Evolutionary conservation across 1,284 basidiomycete genomes (phyloP).

Genomic region (Irpex sp.): DNA sequence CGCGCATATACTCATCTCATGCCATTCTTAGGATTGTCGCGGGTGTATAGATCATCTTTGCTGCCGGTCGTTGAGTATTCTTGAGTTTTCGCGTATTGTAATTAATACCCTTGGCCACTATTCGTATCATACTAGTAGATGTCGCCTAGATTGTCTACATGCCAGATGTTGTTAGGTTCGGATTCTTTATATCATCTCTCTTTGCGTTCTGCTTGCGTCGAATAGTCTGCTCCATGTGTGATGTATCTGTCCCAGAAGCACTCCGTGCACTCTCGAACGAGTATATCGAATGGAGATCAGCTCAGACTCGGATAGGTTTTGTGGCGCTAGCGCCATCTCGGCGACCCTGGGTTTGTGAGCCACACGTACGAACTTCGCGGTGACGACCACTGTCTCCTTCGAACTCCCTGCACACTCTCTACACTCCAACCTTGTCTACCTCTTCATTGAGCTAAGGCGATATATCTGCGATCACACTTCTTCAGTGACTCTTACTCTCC

Average conservation of each 20-base stretch:
- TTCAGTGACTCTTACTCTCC: neutral
- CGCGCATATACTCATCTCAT: neutral
- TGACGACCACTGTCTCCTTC: neutral
- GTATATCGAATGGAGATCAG: neutral
- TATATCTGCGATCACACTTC: neutral
- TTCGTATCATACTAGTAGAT: neutral
- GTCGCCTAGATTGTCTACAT: neutral
- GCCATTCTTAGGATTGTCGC: conserved; percentile 31
- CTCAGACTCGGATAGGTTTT: neutral
- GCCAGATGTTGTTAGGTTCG: neutral
- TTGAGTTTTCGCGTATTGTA: conserved; percentile 23
- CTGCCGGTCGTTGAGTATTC: conserved; percentile 4
- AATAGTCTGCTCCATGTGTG: neutral
- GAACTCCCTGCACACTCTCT: neutral
- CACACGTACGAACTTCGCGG: too few species aligned
- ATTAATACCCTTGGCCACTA: conserved; percentile 19
- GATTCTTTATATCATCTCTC: neutral
- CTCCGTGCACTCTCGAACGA: too few species aligned
- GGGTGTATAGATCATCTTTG: conserved; percentile 26
- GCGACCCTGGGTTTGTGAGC: too few species aligned
- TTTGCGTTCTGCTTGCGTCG: neutral
- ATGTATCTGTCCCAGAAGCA: neutral
- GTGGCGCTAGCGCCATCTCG: neutral
- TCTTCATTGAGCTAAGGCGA: neutral
- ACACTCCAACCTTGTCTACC: neutral